Percentiles rank a stretch among this genome's conserved stretches.
These are phyloP conservation scores for Phytophthora tubulina DNA, from an alignment of 352 stramenopile species.

Conservation along the genomic window DNA sequence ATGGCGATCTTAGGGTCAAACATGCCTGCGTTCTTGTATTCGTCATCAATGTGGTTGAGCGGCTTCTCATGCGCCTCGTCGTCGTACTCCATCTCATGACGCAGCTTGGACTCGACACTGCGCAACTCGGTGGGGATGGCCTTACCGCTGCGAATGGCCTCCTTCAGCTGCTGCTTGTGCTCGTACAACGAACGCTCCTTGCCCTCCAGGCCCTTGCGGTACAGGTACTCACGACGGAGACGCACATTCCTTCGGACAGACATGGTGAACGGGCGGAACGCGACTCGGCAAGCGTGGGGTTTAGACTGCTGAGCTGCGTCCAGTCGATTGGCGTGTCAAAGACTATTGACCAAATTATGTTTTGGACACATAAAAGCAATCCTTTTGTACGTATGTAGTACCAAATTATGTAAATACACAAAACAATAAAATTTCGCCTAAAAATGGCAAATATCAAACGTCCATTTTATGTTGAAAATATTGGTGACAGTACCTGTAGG, in stretches of 20 bases:
- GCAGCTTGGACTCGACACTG: slow-evolving; percentile 92
- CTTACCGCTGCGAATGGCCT: slow-evolving; percentile 95
- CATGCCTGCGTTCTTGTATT: slow-evolving; percentile 98
- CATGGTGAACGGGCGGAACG: slow-evolving; percentile 50
- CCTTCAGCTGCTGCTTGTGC: slow-evolving; percentile 97
- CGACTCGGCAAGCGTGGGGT: not conserved
- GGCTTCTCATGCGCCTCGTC: slow-evolving; percentile 90
- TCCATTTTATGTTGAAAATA: too few species aligned
- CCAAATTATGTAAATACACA: too few species aligned
- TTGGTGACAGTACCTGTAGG: too few species aligned
- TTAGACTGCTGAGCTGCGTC: slow-evolving; percentile 17
- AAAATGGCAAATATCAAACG: too few species aligned
- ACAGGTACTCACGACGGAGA: slow-evolving; percentile 99
- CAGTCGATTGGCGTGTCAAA: slow-evolving; percentile 30
- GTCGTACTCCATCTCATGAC: slow-evolving; percentile 93
- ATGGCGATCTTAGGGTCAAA: slow-evolving; percentile 98
- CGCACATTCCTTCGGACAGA: slow-evolving; percentile 95
- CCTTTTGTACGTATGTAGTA: too few species aligned
- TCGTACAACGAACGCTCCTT: slow-evolving; percentile 97
- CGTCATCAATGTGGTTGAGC: slow-evolving; percentile 97
- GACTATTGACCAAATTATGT: slow-evolving; percentile 7
- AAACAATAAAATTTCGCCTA: too few species aligned
- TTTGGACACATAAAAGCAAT: not conserved
- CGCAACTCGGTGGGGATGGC: slow-evolving; percentile 98
- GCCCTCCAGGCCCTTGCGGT: slow-evolving; percentile 97